A percentile compares a stretch with the other conserved stretches of the same genome.
These are phyloP conservation scores for Podospora conica DNA, from an alignment of 495 filamentous ascomycete genomes.

Conservation along the genomic window DNA sequence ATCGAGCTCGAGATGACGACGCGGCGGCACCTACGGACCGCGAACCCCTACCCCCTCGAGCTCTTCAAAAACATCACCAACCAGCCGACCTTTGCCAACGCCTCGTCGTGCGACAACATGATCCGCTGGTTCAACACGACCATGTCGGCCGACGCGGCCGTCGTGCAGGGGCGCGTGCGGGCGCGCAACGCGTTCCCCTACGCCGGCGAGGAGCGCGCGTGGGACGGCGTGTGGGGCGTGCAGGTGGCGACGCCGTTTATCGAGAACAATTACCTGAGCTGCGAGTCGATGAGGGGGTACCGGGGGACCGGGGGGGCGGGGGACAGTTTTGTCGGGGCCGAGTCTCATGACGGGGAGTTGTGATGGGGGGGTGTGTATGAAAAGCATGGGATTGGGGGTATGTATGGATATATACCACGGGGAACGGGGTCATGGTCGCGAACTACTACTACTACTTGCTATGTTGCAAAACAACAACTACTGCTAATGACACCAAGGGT, in stretches of 20 bases:
- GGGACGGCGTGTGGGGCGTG: slow-evolving; percentile 30
- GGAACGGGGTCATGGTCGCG: background rate
- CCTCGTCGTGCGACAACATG: slow-evolving; percentile 34
- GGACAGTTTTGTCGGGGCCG: slow-evolving; percentile 12
- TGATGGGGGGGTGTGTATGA: slow-evolving; percentile 1
- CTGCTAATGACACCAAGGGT: background rate
- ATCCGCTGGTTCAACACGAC: slow-evolving; percentile 36
- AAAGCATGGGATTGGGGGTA: background rate
- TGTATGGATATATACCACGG: background rate
- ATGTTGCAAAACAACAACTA: too few species aligned
- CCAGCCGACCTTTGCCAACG: slow-evolving; percentile 38
- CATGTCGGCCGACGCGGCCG: slow-evolving; percentile 26
- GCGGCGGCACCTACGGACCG: background rate
- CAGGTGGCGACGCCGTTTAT: slow-evolving; percentile 38
- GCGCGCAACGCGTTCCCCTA: slow-evolving; percentile 28
- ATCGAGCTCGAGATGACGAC: slow-evolving; percentile 28
- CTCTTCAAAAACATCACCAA: slow-evolving; percentile 39
- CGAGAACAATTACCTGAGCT: slow-evolving; percentile 37
- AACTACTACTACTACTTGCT: background rate
- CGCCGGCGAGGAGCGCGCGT: slow-evolving; percentile 13
- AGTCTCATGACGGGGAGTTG: background rate
- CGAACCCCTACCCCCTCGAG: slow-evolving; percentile 29
- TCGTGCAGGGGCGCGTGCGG: slow-evolving; percentile 26
- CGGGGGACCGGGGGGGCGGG: slow-evolving; percentile 22
- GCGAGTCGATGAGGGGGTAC: slow-evolving; percentile 28